Conservation (phyloP, 179 eudicot genomes). For the Silene coronaria region DNA sequence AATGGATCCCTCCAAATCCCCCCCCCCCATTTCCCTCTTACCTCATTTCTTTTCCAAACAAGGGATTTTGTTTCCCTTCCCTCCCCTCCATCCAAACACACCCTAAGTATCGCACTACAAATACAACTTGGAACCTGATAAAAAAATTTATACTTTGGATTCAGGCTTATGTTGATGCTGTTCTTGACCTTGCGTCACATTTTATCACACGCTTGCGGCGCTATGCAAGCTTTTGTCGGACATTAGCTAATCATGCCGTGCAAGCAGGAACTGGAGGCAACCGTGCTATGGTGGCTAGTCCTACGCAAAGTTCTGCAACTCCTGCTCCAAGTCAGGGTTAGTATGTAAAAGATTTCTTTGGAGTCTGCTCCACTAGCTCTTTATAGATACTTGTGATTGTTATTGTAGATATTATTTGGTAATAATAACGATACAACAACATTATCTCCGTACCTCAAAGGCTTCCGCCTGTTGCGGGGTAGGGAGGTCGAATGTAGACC, state of each 20-base stretch:
- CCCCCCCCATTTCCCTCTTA: too few species aligned
- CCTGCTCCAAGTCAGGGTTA: slow-evolving; percentile 79
- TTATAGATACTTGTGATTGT: not conserved
- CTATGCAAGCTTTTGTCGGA: slow-evolving; percentile 97
- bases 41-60: too few species aligned
- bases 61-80: too few species aligned
- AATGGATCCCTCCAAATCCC: too few species aligned
- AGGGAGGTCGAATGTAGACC: too few species aligned
- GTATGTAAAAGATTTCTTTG: slow-evolving; percentile 19
- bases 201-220: slow-evolving; percentile 94
- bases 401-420: not conserved
- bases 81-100: too few species aligned
- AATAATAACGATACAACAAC: not conserved
- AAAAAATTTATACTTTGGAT: slow-evolving; percentile 7
- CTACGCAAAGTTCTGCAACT: slow-evolving; percentile 69
- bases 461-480: too few species aligned
- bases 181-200: slow-evolving; percentile 94
- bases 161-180: slow-evolving; percentile 96
- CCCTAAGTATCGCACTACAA: not conserved
- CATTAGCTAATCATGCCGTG: slow-evolving; percentile 91
- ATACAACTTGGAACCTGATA: not conserved
- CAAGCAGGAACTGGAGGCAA: slow-evolving; percentile 80
- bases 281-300: slow-evolving; percentile 84
- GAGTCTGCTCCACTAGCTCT: not conserved
- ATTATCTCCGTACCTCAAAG: not conserved